Base-by-base conservation (phyloP, 2,329 filamentous ascomycete genomes). In the Triangularia setosa region DNA sequence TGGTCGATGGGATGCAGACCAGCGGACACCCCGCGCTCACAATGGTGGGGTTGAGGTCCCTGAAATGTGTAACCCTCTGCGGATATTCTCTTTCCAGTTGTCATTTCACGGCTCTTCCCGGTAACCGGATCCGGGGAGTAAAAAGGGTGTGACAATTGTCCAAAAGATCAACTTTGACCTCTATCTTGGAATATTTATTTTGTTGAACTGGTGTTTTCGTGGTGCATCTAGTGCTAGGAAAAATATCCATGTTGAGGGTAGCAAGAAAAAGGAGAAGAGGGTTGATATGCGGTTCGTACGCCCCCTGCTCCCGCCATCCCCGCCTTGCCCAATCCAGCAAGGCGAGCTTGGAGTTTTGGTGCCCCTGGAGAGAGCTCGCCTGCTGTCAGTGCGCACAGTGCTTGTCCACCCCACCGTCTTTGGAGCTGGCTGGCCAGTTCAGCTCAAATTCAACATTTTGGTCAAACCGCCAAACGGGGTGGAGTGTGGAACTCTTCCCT, bases 391-490 rank as follows among this genome's bases (percentile, higher is more conserved):
- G 5, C 21, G 52, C 52, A 55, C 52, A 24, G 25, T 25, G 52
- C 52, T n/a, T 55, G 52, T 55, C 52, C 52, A 55, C 52, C 52
- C 52, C 52, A 55, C 52, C 52, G 21, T n/a, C 40, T 48, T 21
- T 48, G 40, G 40, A n/a, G 18, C 40, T 8, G 30, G 40, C 40
- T 48, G 65, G 58, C 68, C 65, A 40, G 56, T 65, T 55, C 60
- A 56, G 25, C 25, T n/a, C 63, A 60, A 68, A 67, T 67, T 71
- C 66, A 70, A 70, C 69, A 69, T 68, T 71, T 68, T 66, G 59
- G 59, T 57, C 65, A 65, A 66, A 64, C 58, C 56, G 66, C 65
- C 59, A 67, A 60, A 35, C 24, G 52, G 33, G 52, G 65, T 61
- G 60, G 59, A 58, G 52, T 58, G 64, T 68, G 65, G 63, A 68